These are phyloP conservation scores for Monosporascus ibericus DNA, from an alignment of 2,329 filamentous ascomycete species.

Conservation along the genomic window DNA sequence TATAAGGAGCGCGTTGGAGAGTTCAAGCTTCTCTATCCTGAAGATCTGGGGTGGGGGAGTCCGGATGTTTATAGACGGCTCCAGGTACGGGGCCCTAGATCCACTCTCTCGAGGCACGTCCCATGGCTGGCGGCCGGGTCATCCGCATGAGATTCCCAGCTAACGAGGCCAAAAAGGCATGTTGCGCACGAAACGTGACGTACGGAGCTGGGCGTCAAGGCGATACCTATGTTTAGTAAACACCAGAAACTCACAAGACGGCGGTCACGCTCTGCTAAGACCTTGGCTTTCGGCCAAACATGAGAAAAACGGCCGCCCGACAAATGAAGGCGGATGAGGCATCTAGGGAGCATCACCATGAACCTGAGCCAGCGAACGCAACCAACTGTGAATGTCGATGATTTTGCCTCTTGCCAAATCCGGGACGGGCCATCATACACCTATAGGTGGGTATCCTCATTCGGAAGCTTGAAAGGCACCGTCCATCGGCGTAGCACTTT, in stretches of 20 bases:
- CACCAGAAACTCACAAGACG: not conserved
- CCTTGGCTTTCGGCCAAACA: slow-evolving; percentile 8
- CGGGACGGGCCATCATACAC: not conserved
- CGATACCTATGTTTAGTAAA: no score
- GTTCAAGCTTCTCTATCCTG: not conserved
- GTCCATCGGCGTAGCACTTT: slow-evolving; percentile 16
- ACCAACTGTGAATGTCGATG: not conserved
- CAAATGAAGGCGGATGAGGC: not conserved
- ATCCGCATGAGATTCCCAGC: not conserved
- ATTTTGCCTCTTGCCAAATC: not conserved
- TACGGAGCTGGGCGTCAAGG: not conserved
- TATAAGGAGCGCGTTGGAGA: no score
- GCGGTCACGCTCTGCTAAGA: slow-evolving; percentile 7
- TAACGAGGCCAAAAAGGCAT: not conserved
- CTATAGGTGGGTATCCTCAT: not conserved
- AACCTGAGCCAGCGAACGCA: not conserved
- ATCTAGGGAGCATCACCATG: not conserved
- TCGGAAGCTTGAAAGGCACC: slow-evolving; percentile 13
- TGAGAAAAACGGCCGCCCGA: not conserved
- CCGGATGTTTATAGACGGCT: not conserved
- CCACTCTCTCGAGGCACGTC: not conserved
- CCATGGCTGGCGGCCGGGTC: not conserved
- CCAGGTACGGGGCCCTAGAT: not conserved
- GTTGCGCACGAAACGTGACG: not conserved
- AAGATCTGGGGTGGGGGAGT: not conserved